These are phyloP conservation scores for sunflower (Helianthus annuus) DNA, from an alignment of 129 eudicot genomes.

Conservation along the genomic window DNA sequence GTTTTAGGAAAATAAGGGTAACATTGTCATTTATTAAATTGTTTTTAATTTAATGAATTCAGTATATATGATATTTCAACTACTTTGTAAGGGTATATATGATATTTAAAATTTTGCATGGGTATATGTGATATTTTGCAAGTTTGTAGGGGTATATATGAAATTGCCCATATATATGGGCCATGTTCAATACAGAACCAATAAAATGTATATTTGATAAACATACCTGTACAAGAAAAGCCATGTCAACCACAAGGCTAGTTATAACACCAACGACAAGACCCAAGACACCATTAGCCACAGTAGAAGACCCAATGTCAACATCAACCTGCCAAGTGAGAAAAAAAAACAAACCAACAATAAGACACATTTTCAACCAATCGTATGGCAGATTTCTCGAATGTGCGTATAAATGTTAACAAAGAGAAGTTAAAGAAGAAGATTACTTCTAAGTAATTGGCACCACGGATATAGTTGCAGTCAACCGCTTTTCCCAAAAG, in stretches of 20 bases:
- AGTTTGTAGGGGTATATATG: no score
- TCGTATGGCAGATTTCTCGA: background rate
- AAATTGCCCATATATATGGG: background rate
- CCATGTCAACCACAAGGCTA: slow-evolving; percentile 96
- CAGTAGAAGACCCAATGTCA: slow-evolving; percentile 97
- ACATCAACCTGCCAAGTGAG: slow-evolving; percentile 68
- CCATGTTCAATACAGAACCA: background rate
- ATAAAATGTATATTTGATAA: background rate
- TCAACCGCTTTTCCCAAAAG: slow-evolving; percentile 93
- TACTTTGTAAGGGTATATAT: no score
- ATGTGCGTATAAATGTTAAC: background rate
- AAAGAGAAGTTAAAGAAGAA: background rate
- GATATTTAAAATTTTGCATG: no score
- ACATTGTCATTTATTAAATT: no score
- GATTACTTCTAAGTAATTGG: slow-evolving; percentile 84
- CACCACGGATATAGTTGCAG: slow-evolving; percentile 92
- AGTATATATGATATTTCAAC: no score
- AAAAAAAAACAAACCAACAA: background rate
- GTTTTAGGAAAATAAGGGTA: no score
- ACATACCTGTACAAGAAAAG: slow-evolving; percentile 93
- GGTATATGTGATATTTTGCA: no score
- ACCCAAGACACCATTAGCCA: slow-evolving; percentile 97
- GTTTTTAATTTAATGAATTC: no score
- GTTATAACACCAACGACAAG: slow-evolving; percentile 96
- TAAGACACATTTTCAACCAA: slow-evolving; percentile 7